phyloP scores from a whole-genome alignment of 1,139 yeast species.

The Candida freyschussii region DNA sequence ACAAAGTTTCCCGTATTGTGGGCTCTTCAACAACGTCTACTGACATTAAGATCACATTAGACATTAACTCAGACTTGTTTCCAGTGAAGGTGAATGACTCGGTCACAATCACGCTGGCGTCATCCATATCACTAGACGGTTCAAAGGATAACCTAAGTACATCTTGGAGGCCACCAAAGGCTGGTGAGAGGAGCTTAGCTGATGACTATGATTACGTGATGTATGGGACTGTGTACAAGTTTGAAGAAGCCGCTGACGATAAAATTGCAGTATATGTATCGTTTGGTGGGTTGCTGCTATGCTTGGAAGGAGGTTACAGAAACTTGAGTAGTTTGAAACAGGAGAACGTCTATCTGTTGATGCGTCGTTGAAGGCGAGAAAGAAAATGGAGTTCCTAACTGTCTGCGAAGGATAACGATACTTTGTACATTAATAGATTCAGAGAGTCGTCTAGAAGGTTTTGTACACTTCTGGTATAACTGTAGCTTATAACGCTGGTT shows the following conservation, averaged over 20 bases:
- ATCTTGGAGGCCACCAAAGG: conserved; percentile 90
- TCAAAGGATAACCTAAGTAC: conserved; percentile 45
- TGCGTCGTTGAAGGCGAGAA: conserved; percentile 56
- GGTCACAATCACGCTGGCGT: conserved; percentile 83
- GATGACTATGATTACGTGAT: conserved; percentile 97
- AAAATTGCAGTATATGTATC: conserved; percentile 81
- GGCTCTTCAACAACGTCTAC: conserved; percentile 82
- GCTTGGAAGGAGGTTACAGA: conserved; percentile 93
- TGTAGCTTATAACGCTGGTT: too few species aligned
- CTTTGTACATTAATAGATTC: too few species aligned
- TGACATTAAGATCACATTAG: conserved; percentile 82
- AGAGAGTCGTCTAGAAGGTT: too few species aligned
- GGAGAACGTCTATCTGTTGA: conserved; percentile 86
- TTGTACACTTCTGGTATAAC: too few species aligned
- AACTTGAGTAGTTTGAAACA: conserved; percentile 85
- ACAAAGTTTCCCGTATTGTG: conserved; percentile 84
- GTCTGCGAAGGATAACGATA: too few species aligned
- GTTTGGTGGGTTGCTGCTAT: conserved; percentile 91
- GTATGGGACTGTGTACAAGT: conserved; percentile 97
- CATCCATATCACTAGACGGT: conserved; percentile 59
- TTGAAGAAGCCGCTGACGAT: conserved; percentile 79
- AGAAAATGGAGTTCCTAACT: too few species aligned
- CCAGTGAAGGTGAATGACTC: conserved; percentile 79
- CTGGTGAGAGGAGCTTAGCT: conserved; percentile 80
- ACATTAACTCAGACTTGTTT: conserved; percentile 87